A percentile compares a stretch with the other conserved stretches of the same genome.
These are phyloP conservation scores for Colletotrichum tropicale DNA, from an alignment of 2,329 filamentous ascomycete species.

Conservation along the genomic window DNA sequence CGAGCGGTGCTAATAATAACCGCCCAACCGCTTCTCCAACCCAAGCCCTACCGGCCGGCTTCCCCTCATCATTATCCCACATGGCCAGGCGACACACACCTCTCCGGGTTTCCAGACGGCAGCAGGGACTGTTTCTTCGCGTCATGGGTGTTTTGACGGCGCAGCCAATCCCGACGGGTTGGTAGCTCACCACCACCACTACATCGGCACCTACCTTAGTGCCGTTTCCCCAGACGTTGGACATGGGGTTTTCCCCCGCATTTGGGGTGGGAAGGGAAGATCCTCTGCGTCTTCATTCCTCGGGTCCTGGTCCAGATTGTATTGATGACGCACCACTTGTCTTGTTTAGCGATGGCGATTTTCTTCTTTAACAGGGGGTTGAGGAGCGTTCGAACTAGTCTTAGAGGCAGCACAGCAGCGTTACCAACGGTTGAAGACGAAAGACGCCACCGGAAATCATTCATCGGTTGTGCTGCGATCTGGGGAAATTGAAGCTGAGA, in stretches of 20 bases:
- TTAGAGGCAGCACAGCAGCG: too few relatives aligned
- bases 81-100: constrained; percentile 11
- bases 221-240: not conserved
- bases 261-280: not conserved
- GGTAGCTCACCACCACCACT: not conserved
- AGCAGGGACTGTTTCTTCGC: not conserved
- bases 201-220: not conserved
- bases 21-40: not conserved
- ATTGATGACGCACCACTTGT: not conserved
- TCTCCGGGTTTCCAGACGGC: not conserved
- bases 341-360: not conserved
- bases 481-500: not conserved
- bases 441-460: not conserved
- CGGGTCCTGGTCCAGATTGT: not conserved
- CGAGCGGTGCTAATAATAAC: not conserved
- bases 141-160: not conserved
- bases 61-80: constrained; percentile 11
- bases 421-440: not conserved
- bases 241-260: not conserved
- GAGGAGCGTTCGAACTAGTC: too few relatives aligned
- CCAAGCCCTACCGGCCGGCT: not conserved
- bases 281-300: not conserved
- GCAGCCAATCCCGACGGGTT: not conserved
- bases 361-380: not conserved
- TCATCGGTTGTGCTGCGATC: not conserved